Evolutionary conservation across 805 yeast species (phyloP).

Genomic region (Wickerhamiella sorbophila): DNA sequence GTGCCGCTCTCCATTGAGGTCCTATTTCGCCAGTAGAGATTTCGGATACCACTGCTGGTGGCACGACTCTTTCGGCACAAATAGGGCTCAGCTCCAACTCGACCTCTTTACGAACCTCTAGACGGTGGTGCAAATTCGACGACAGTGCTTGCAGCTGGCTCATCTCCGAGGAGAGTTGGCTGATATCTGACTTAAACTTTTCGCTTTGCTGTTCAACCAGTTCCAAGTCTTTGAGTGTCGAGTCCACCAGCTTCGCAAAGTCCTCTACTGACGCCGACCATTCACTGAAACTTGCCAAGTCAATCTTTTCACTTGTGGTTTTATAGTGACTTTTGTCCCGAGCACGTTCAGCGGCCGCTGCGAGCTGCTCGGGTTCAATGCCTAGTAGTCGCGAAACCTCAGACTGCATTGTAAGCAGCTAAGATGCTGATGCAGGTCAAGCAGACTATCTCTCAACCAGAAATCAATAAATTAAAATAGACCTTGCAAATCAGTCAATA

Average conservation of each 20-base stretch:
- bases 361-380: background rate
- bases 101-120: conserved; percentile 34
- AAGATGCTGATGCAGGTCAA: too few species aligned
- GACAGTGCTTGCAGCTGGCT: conserved; percentile 45
- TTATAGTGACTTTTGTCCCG: background rate
- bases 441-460: too few species aligned
- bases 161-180: conserved; percentile 44
- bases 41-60: conserved; percentile 53
- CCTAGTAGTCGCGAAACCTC: conserved; percentile 2
- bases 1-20: conserved; percentile 39
- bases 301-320: background rate
- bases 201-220: conserved; percentile 3
- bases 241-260: background rate
- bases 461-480: too few species aligned
- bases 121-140: conserved; percentile 32
- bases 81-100: conserved; percentile 51
- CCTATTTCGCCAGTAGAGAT: conserved; percentile 45
- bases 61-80: conserved; percentile 59
- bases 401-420: background rate
- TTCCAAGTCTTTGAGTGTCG: background rate
- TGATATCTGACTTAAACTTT: conserved; percentile 42
- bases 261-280: background rate
- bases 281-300: background rate
- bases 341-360: background rate
- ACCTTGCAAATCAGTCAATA: too few species aligned